These are phyloP conservation scores for Psidium friedrichsthalianum DNA, from an alignment of 345 rosid genomes.

Conservation along the genomic window DNA sequence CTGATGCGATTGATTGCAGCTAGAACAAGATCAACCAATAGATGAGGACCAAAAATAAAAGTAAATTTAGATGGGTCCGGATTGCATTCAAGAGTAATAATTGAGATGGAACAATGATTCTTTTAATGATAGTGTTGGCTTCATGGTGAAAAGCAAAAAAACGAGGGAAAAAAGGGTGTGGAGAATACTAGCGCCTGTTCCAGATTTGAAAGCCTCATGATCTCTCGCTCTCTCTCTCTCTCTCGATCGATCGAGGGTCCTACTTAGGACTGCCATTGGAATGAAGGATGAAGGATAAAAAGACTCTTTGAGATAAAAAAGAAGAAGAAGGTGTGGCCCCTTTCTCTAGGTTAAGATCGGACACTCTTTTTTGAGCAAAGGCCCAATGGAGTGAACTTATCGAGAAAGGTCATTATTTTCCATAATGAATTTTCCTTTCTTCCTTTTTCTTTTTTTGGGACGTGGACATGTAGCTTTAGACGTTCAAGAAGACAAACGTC, in stretches of 20 bases:
- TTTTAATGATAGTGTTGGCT: background rate
- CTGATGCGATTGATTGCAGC: no score
- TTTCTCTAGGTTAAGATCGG: no score
- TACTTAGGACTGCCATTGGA: background rate
- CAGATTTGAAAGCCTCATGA: background rate
- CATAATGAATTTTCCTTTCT: background rate
- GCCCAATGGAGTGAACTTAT: background rate
- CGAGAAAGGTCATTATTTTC: background rate
- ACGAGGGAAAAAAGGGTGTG: background rate
- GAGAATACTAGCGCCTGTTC: background rate
- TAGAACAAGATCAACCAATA: no score
- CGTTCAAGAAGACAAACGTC: background rate
- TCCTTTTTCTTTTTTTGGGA: background rate
- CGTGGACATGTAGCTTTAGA: background rate
- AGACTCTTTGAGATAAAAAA: no score
- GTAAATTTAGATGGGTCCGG: background rate
- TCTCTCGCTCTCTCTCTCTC: no score
- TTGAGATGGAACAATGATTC: background rate
- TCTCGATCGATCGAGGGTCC: background rate
- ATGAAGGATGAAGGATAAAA: no score
- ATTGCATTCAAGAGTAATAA: background rate
- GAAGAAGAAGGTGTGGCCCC: no score
- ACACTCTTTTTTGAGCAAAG: background rate
- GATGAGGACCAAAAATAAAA: background rate
- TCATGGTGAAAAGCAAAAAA: background rate